Conservation (phyloP, 2,329 filamentous ascomycete genomes). For the Ilyonectria robusta region DNA sequence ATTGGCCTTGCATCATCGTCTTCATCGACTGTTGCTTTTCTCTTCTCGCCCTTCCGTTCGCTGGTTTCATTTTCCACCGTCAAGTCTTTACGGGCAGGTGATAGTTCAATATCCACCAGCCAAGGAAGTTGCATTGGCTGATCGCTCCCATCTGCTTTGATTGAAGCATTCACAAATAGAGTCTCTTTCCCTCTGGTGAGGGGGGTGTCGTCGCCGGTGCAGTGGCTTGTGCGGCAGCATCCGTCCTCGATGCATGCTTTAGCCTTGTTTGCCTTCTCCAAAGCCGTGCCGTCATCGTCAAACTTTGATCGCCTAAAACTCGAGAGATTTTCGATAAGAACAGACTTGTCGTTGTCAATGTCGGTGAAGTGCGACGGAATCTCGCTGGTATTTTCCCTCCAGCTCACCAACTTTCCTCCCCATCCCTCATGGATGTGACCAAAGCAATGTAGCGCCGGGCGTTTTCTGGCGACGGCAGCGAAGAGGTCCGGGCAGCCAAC, state of each 20-base stretch:
- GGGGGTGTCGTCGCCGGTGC: not conserved
- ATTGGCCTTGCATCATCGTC: too few relatives aligned
- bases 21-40: too few relatives aligned
- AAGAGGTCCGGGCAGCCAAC: constrained; percentile 50
- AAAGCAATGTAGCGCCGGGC: constrained; percentile 54
- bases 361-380: constrained; percentile 60
- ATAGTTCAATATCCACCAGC: constrained; percentile 36
- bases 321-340: constrained; percentile 52
- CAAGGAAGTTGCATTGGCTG: constrained; percentile 31
- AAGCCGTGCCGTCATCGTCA: not conserved
- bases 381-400: constrained; percentile 51
- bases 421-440: constrained; percentile 52
- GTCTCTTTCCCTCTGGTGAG: constrained; percentile 22
- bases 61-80: too few relatives aligned
- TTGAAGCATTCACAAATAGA: constrained; percentile 43
- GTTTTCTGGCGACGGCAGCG: constrained; percentile 41
- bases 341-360: constrained; percentile 61
- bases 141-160: constrained; percentile 19
- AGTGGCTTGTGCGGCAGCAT: constrained; percentile 25
- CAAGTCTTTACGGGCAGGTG: too few relatives aligned
- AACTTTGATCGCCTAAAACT: not conserved
- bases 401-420: constrained; percentile 61
- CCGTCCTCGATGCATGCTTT: not conserved
- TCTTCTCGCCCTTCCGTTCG: too few relatives aligned
- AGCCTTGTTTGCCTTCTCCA: constrained; percentile 5